A percentile compares a stretch with the other conserved stretches of the same genome.
Evolutionary conservation across 2,329 filamentous ascomycete species (phyloP).

Genomic region (Claviceps pazoutovae): DNA sequence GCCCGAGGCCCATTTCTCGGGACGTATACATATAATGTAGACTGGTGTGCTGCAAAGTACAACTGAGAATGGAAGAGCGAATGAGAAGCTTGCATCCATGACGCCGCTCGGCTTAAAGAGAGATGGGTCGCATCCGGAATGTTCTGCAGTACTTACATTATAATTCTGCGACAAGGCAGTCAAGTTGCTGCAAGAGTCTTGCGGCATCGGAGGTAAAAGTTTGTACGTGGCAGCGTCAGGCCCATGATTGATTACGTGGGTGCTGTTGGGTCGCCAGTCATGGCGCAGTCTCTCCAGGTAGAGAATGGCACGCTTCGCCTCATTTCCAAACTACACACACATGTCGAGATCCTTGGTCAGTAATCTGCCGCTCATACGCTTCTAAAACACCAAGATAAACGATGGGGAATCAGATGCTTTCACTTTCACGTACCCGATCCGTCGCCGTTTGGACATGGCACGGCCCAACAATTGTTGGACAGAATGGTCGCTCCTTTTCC

Average conservation of each 20-base stretch:
- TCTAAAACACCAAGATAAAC: neutral
- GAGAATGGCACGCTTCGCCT: conserved; percentile 18
- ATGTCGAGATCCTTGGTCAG: neutral
- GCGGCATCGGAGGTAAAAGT: conserved; percentile 18
- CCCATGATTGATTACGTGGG: conserved; percentile 5
- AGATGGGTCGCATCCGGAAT: too few relatives aligned
- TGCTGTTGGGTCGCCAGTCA: conserved; percentile 1
- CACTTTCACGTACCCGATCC: conserved; percentile 19
- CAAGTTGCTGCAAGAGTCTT: conserved; percentile 37
- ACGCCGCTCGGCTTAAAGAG: too few relatives aligned
- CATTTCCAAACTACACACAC: conserved; percentile 21
- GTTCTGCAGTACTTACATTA: conserved; percentile 26
- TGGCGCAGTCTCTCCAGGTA: conserved; percentile 20
- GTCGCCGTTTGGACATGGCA: conserved; percentile 23
- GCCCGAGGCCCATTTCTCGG: conserved; percentile 33
- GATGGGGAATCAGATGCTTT: too few relatives aligned
- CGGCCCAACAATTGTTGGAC: conserved; percentile 20
- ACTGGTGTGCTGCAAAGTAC: conserved; percentile 45
- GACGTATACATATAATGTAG: conserved; percentile 42
- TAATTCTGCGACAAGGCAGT: conserved; percentile 43
- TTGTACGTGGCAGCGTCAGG: conserved; percentile 14
- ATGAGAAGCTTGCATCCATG: conserved; percentile 1
- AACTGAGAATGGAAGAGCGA: conserved; percentile 24
- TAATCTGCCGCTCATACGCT: neutral
- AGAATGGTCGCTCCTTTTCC: conserved; percentile 7